Base-by-base conservation (phyloP, 768 basidiomycete genomes). In the Leucocoprinus leucothites region DNA sequence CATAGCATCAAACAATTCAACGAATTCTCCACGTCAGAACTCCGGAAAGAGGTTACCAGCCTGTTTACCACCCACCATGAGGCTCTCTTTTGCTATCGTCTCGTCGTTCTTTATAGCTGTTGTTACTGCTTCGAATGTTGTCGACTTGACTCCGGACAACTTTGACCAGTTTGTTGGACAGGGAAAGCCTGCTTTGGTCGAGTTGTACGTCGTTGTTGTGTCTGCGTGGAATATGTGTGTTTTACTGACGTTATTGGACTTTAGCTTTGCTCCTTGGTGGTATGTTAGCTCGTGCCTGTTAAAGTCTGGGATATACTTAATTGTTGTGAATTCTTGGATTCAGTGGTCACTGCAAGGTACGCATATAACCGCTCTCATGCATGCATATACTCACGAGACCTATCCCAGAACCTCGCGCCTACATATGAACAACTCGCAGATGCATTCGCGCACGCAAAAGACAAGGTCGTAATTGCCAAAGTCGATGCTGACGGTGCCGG, bases 401-500 rank as follows among this genome's bases (percentile, higher is more conserved):
- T 18, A 40, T 36, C 19, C 22, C 63, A 93, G 91, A 92, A 81
- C 73, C 87, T 96, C 57, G 94, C 92, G 0, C 94, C 95, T 2
- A 70, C 74, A 0, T 98, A 91, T 60, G 94, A 96, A 67, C 79
- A 95, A 67, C 82, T 98, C 24, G 94, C 86, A 25, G 89, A 96
- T 63, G 89, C 89, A n/a, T 98, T 84, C 65, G 71, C 80, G 3
- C 81, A 87, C 51, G 82, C 79, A 50, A 87, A 87, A 59, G 86
- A 92, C 65, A 91, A 90, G 66, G 89, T 98, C 19, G 63, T 91
- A 48, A 82, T 98, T 61, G 94, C 93, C 51, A 96, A 96, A 66
- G 86, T 95, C 9, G 94, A 98, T 61, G 94, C 94, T 1, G 94
- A 98, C 65, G 92, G 93, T 48, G 86, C 67, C 40, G 94, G 94